These are phyloP conservation scores for Simplicillium aogashimaense DNA, from an alignment of 2,329 filamentous ascomycete species.

Conservation along the genomic window DNA sequence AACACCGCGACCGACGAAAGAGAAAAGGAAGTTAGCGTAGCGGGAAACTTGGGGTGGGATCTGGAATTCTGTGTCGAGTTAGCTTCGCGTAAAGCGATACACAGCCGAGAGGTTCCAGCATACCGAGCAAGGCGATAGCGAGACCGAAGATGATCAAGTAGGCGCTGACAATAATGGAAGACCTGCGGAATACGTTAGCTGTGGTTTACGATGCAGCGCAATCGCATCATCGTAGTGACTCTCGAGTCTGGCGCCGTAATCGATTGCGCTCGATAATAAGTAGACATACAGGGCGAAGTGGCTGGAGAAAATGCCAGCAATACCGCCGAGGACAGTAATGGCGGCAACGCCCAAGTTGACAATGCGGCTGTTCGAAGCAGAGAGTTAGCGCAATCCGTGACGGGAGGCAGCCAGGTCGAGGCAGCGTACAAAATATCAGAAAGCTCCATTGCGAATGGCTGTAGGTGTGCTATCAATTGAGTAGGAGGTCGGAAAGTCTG, in stretches of 20 bases:
- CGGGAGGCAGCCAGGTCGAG: conserved; percentile 1
- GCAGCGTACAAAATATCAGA: conserved; percentile 69
- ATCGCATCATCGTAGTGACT: too few species aligned
- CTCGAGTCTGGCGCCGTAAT: too few species aligned
- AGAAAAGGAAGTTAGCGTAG: conserved; percentile 97
- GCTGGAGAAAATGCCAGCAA: conserved; percentile 55
- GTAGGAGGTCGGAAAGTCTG: too few species aligned
- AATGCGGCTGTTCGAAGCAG: conserved; percentile 57
- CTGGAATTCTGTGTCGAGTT: conserved; percentile 62
- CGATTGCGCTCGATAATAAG: not conserved
- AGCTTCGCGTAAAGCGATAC: conserved; percentile 7
- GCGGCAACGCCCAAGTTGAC: conserved; percentile 85
- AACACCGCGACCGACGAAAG: conserved; percentile 86
- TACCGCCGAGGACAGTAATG: conserved; percentile 79
- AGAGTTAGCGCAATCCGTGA: conserved; percentile 20
- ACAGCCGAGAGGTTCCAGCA: conserved; percentile 2
- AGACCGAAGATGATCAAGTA: conserved; percentile 91
- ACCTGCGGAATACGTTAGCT: conserved; percentile 12
- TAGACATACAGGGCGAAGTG: conserved; percentile 44
- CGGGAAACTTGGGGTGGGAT: conserved; percentile 86
- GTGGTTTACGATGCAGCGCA: not conserved
- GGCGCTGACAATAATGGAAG: conserved; percentile 62
- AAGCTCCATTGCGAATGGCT: conserved; percentile 58
- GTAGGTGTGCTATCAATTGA: not conserved
- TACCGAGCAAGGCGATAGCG: conserved; percentile 58